phyloP scores from a whole-genome alignment of 768 basidiomycete species.

The Amanita thiersii region DNA sequence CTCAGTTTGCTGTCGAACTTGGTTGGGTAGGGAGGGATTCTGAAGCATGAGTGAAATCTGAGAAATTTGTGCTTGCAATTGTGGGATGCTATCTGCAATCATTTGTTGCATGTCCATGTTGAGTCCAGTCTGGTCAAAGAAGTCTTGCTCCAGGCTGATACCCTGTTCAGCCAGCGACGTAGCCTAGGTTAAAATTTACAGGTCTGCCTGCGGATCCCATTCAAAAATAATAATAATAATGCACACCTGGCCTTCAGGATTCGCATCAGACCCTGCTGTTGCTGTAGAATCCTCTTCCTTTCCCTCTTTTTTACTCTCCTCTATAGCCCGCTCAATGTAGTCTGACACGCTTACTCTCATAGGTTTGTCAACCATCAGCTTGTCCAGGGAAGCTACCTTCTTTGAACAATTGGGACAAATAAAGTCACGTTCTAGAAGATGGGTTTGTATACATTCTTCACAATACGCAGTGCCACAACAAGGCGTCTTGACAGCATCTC shows the following conservation, averaged over 20 bases:
- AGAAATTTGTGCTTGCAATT: conserved; percentile 78
- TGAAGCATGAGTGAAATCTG: conserved; percentile 76
- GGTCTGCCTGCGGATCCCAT: background rate
- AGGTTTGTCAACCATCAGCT: conserved; percentile 72
- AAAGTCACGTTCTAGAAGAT: conserved; percentile 93
- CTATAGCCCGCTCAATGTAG: conserved; percentile 77
- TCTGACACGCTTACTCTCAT: conserved; percentile 69
- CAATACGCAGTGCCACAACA: conserved; percentile 90
- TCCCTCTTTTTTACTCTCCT: conserved; percentile 65
- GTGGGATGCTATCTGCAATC: conserved; percentile 67
- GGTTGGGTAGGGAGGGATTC: conserved; percentile 63
- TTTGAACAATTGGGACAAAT: conserved; percentile 85
- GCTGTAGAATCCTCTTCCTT: conserved; percentile 30
- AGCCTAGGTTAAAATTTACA: background rate
- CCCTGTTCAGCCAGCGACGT: background rate
- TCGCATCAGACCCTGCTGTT: conserved; percentile 14
- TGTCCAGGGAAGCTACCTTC: conserved; percentile 85
- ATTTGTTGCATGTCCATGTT: conserved; percentile 64
- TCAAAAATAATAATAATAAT: background rate
- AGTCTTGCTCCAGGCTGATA: conserved; percentile 42
- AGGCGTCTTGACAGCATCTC: conserved; percentile 91
- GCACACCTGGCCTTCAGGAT: conserved; percentile 29
- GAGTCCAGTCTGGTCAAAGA: conserved; percentile 63
- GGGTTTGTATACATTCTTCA: conserved; percentile 95
- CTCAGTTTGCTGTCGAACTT: conserved; percentile 73